A percentile compares a stretch with the other conserved stretches of the same genome.
Evolutionary conservation across 352 stramenopile species (phyloP).

Genomic region (Phytophthora hibernalis): DNA sequence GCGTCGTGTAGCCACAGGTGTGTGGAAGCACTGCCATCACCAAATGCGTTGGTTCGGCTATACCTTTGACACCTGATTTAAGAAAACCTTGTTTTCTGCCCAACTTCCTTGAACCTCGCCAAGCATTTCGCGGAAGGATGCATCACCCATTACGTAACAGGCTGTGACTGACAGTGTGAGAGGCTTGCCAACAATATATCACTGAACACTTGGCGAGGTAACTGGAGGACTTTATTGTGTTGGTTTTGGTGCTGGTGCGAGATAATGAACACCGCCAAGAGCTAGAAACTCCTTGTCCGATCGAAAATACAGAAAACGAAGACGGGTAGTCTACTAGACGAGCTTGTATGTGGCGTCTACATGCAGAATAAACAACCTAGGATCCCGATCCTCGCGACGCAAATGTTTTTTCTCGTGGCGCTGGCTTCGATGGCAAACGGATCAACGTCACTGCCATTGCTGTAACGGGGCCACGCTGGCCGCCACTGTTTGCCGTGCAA

Average conservation of each 20-base stretch:
- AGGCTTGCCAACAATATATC: no score
- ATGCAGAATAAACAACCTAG: slow-evolving; percentile 25
- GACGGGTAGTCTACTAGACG: slow-evolving; percentile 26
- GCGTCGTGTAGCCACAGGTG: slow-evolving; percentile 23
- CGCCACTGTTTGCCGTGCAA: no score
- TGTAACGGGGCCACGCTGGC: no score
- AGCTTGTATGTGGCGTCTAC: slow-evolving; percentile 44
- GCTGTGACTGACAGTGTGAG: no score
- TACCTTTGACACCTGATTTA: background rate
- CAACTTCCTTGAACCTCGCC: background rate
- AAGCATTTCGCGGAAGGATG: background rate
- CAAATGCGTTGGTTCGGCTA: background rate
- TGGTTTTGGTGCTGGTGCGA: no score
- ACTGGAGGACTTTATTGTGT: no score
- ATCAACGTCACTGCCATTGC: slow-evolving; percentile 17
- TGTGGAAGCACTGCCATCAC: slow-evolving; percentile 26
- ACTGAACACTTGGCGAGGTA: no score
- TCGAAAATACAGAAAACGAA: slow-evolving; percentile 36
- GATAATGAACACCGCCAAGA: no score
- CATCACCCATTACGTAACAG: no score
- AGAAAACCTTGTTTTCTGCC: background rate
- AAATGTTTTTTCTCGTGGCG: slow-evolving; percentile 24
- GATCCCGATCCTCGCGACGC: slow-evolving; percentile 1
- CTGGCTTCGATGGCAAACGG: slow-evolving; percentile 27
- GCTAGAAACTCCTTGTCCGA: no score